Percentiles rank a stretch among this genome's conserved stretches.
These are phyloP conservation scores for Lanmaoa pseudosensibilis DNA, from an alignment of 768 basidiomycete species.

Conservation along the genomic window DNA sequence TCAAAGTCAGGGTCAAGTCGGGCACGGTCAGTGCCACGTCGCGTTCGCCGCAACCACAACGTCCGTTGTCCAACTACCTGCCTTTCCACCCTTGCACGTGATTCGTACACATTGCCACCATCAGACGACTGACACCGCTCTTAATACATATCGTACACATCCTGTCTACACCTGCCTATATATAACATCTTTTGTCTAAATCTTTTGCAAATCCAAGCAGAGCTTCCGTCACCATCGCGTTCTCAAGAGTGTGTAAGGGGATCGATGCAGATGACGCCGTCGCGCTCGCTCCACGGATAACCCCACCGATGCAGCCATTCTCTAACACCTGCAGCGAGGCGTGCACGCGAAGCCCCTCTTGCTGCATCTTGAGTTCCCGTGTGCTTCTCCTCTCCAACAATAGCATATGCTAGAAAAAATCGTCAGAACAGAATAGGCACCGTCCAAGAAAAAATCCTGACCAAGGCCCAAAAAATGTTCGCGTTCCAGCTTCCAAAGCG, in stretches of 20 bases:
- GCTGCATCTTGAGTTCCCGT: constrained; percentile 85
- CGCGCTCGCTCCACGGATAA: constrained; percentile 93
- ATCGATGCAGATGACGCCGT: constrained; percentile 89
- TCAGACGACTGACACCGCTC: not conserved
- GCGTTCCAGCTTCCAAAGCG: constrained; percentile 62
- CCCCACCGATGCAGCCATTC: constrained; percentile 94
- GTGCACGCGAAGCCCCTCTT: constrained; percentile 78
- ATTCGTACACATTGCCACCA: not conserved
- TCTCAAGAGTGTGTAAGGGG: constrained; percentile 64
- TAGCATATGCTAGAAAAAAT: constrained; percentile 64
- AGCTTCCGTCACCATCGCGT: not conserved
- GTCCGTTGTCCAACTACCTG: not conserved
- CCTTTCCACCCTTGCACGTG: constrained; percentile 12
- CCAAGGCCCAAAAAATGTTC: constrained; percentile 88
- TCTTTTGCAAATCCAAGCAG: not conserved
- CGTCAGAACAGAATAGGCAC: constrained; percentile 5
- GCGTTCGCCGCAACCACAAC: constrained; percentile 8
- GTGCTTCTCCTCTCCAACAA: constrained; percentile 97
- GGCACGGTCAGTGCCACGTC: constrained; percentile 1
- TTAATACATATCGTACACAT: constrained; percentile 9
- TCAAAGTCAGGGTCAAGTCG: not conserved
- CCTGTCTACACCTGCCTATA: not conserved
- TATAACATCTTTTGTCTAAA: constrained; percentile 7
- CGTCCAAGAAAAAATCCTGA: constrained; percentile 36
- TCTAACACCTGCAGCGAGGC: constrained; percentile 82